phyloP scores from a whole-genome alignment of 2,329 filamentous ascomycete species.

The Metarhizium anisopliae region DNA sequence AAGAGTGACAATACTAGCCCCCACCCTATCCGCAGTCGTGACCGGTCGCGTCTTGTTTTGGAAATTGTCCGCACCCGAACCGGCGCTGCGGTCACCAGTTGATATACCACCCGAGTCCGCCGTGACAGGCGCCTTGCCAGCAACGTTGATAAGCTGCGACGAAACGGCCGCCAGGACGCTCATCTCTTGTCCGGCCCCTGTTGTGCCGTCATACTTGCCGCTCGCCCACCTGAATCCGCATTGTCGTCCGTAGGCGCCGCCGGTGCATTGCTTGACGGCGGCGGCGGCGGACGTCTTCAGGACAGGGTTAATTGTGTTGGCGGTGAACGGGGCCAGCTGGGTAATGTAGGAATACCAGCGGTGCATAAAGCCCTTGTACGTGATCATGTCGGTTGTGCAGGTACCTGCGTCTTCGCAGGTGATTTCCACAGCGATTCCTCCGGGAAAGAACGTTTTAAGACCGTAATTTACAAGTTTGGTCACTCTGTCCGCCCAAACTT shows the following conservation, averaged over 20 bases:
- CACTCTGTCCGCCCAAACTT: slow-evolving; percentile 43
- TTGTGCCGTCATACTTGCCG: slow-evolving; percentile 42
- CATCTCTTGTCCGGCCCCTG: slow-evolving; percentile 52
- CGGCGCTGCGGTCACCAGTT: slow-evolving; percentile 33
- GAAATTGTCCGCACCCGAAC: slow-evolving; percentile 26
- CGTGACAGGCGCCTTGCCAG: slow-evolving; percentile 16
- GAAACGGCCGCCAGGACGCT: slow-evolving; percentile 48
- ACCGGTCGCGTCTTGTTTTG: slow-evolving; percentile 24
- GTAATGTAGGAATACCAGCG: slow-evolving; percentile 46
- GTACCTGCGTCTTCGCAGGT: slow-evolving; percentile 46
- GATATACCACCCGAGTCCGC: too few species aligned
- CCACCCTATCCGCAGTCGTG: slow-evolving; percentile 35
- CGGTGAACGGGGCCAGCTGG: slow-evolving; percentile 45
- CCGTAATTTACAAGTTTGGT: slow-evolving; percentile 29
- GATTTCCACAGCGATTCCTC: slow-evolving; percentile 49
- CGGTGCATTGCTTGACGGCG: slow-evolving; percentile 46
- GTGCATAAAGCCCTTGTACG: slow-evolving; percentile 53
- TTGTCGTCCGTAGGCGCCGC: slow-evolving; percentile 34
- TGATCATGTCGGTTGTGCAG: slow-evolving; percentile 55
- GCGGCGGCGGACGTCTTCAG: slow-evolving; percentile 43
- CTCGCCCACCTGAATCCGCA: slow-evolving; percentile 49
- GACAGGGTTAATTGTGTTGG: slow-evolving; percentile 37
- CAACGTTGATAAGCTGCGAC: slow-evolving; percentile 36
- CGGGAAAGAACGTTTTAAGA: slow-evolving; percentile 40
- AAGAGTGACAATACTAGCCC: slow-evolving; percentile 38